Evolutionary conservation across 257 asterid genomes (phyloP).

Genomic region (Solanum sitiens): DNA sequence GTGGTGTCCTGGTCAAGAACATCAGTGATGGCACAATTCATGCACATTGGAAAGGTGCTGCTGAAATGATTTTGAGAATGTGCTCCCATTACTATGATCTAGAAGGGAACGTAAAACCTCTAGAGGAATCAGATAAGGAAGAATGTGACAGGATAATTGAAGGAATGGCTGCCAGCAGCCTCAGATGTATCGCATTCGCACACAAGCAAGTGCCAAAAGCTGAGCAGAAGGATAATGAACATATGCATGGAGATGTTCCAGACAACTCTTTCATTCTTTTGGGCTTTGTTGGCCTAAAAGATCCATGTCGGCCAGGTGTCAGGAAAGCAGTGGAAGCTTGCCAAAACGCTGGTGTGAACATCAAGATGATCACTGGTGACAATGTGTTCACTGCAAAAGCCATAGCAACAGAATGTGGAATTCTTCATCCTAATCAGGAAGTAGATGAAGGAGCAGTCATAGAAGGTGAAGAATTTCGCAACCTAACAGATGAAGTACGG

Average conservation of each 20-base stretch:
- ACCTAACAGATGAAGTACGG: slow-evolving; percentile 42
- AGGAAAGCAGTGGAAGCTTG: slow-evolving; percentile 58
- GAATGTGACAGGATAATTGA: slow-evolving; percentile 25
- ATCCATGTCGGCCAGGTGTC: slow-evolving; percentile 56
- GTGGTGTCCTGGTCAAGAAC: slow-evolving; percentile 42
- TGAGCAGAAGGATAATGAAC: background rate
- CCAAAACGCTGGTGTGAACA: slow-evolving; percentile 44
- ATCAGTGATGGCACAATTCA: slow-evolving; percentile 13
- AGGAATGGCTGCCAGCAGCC: slow-evolving; percentile 69
- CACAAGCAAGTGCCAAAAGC: slow-evolving; percentile 23
- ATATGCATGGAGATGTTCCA: slow-evolving; percentile 1
- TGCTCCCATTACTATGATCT: slow-evolving; percentile 41
- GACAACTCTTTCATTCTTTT: slow-evolving; percentile 31
- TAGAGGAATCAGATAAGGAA: slow-evolving; percentile 12
- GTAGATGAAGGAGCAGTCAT: slow-evolving; percentile 23
- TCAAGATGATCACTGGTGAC: slow-evolving; percentile 82
- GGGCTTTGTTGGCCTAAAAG: slow-evolving; percentile 58
- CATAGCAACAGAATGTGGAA: slow-evolving; percentile 71
- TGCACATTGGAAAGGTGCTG: slow-evolving; percentile 82
- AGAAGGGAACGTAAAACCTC: slow-evolving; percentile 23
- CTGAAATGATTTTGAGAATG: slow-evolving; percentile 54
- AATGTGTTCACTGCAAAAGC: slow-evolving; percentile 66
- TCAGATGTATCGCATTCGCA: slow-evolving; percentile 64
- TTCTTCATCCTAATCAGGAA: slow-evolving; percentile 17
- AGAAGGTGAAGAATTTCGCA: slow-evolving; percentile 57